Base-by-base conservation (phyloP, 805 yeast species). In the Lipomyces orientalis region DNA sequence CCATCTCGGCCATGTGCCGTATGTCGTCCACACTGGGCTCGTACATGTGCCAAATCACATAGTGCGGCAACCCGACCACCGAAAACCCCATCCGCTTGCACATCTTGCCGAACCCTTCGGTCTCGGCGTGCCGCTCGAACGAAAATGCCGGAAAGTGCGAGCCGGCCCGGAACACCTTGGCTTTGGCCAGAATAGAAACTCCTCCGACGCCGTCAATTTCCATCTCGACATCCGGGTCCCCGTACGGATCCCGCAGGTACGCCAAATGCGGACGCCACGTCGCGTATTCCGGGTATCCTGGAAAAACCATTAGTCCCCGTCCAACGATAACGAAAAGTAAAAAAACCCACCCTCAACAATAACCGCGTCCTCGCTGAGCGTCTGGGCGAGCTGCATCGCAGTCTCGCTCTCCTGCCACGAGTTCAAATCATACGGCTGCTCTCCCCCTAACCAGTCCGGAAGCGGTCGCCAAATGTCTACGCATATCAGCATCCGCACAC, bases 211-310 rank as follows among this genome's bases (percentile, higher is more conserved):
- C 99, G 79, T 94, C 98, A 71, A 94, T 82, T 67, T 90, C 93
- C 90, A 94, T 89, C 76, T 93, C 97, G 58, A 89, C 93, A 76
- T 91, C 95, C 6, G 96, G 96, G 79, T 93, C 97, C 31, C 98
- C 99, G 75, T 90, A 88, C 1, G 97, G 97, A 75, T 93, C 98
- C 73, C 98, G 84, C 77, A 94, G 84, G 76, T 95, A 94, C 0
- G 98, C 98, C 72, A 94, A 83, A 80, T 94, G 98, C 1, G 97
- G 97, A 79, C 99, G 85, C 98, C 98, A 94, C 1, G 99, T 94
- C 55, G 97, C 97, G 78, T 92, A 95, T 80, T 94, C 99, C 31
- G 92, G 96, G 37, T 97, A 97, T 16, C 99, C 99, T 93, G 57
- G 97, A 54, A 10, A 2, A 10, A 12, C 0, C 9, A 31, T 33